Percentiles rank a stretch among this genome's conserved stretches.
These are phyloP conservation scores for Rubus idaeus DNA, from an alignment of 306 rosid genomes.

Conservation along the genomic window DNA sequence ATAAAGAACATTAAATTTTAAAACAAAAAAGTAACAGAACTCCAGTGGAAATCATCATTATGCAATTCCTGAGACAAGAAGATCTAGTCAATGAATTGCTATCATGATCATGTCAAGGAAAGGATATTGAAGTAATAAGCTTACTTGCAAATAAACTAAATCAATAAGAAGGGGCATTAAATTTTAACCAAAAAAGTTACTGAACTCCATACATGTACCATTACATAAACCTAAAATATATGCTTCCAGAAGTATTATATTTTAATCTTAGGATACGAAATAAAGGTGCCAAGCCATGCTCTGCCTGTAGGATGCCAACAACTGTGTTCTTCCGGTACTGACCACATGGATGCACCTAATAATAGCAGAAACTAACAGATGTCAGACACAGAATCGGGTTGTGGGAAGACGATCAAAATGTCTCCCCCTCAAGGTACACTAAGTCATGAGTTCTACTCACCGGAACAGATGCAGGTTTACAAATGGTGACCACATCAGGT, in stretches of 20 bases:
- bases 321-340: constrained; percentile 96
- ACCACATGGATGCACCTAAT: constrained; percentile 96
- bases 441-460: constrained; percentile 39
- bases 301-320: constrained; percentile 94
- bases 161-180: constrained; percentile 7
- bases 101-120: constrained; percentile 56
- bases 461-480: constrained; percentile 89
- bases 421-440: not conserved
- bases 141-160: constrained; percentile 17
- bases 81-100: constrained; percentile 89
- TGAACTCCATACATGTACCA: not conserved
- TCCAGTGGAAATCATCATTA: not conserved
- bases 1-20: constrained; percentile 7
- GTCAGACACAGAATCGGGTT: constrained; percentile 1
- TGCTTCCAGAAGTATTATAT: constrained; percentile 15
- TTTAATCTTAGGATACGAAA: constrained; percentile 72
- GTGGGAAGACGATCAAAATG: not conserved
- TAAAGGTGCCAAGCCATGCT: constrained; percentile 76
- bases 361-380: constrained; percentile 40
- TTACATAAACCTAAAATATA: not conserved
- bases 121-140: constrained; percentile 24
- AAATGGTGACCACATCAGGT: constrained; percentile 63
- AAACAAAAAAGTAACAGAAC: constrained; percentile 11
- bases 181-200: constrained; percentile 9
- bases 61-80: constrained; percentile 80